These are phyloP conservation scores for Elsinoe batatas DNA, from an alignment of 2,329 filamentous ascomycete species.

Conservation along the genomic window DNA sequence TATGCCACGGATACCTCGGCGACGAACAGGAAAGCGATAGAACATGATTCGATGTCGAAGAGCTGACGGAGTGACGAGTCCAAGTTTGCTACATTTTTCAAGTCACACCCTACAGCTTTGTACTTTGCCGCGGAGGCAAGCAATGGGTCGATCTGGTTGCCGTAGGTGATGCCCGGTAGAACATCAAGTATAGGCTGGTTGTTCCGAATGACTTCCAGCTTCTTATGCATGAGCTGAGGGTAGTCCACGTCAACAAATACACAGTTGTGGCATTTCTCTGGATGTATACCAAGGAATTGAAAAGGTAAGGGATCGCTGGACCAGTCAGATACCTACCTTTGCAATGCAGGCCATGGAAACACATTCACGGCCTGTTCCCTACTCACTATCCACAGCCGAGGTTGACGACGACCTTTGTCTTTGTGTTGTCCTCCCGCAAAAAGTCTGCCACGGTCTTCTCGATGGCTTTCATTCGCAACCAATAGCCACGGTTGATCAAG, in stretches of 20 bases:
- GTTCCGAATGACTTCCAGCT: constrained; percentile 56
- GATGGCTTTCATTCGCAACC: constrained; percentile 73
- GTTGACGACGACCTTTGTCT: constrained; percentile 66
- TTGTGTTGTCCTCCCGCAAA: constrained; percentile 46
- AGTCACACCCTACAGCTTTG: constrained; percentile 69
- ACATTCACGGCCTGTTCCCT: constrained; percentile 18
- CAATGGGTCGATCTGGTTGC: constrained; percentile 32
- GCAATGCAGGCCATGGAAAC: background rate
- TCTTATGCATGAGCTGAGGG: constrained; percentile 65
- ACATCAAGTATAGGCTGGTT: constrained; percentile 50
- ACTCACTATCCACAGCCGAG: constrained; percentile 83
- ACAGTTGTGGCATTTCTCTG: constrained; percentile 46
- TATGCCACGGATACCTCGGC: constrained; percentile 89
- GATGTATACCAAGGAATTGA: constrained; percentile 63
- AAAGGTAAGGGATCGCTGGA: constrained; percentile 76
- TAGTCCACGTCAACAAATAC: constrained; percentile 83
- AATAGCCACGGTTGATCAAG: constrained; percentile 82
- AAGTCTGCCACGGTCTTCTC: constrained; percentile 67
- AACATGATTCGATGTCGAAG: constrained; percentile 47
- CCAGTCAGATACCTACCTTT: constrained; percentile 1
- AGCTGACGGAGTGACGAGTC: constrained; percentile 49
- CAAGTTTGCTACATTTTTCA: constrained; percentile 57
- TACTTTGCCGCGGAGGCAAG: constrained; percentile 61
- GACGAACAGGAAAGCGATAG: constrained; percentile 58
- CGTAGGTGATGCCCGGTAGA: constrained; percentile 29